Conservation (phyloP, 371 early-diverging fungal species). For the Dichotomocladium elegans region DNA sequence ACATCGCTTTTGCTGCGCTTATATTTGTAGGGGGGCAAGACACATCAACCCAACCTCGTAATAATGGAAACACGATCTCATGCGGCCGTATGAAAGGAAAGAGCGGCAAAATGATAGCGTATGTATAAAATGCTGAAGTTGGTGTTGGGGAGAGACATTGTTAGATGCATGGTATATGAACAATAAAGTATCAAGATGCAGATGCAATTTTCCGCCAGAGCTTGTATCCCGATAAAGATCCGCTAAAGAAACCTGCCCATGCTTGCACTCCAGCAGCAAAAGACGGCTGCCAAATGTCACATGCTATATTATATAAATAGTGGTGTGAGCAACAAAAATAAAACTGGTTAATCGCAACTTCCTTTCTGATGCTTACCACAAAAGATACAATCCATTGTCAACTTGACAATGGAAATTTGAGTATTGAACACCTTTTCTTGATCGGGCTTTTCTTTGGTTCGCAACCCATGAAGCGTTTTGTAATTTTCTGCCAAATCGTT, state of each 20-base stretch:
- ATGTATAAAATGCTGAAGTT: background rate
- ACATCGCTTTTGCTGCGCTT: too few relatives aligned
- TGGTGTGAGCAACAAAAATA: constrained; percentile 7
- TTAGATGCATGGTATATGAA: background rate
- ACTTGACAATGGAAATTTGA: constrained; percentile 49
- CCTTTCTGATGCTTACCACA: too few relatives aligned
- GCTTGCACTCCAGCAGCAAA: constrained; percentile 69
- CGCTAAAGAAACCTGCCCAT: constrained; percentile 67
- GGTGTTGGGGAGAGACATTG: too few relatives aligned
- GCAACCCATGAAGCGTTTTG: background rate
- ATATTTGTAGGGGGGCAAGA: background rate
- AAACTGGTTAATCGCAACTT: constrained; percentile 5
- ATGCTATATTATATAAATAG: constrained; percentile 44
- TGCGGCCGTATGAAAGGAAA: too few relatives aligned
- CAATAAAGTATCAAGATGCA: constrained; percentile 1
- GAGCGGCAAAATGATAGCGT: too few relatives aligned
- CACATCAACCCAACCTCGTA: background rate
- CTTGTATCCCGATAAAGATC: constrained; percentile 65
- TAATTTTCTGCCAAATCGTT: constrained; percentile 38
- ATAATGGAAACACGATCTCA: too few relatives aligned
- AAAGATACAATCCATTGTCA: constrained; percentile 59
- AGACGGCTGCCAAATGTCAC: constrained; percentile 62
- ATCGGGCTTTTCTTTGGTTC: constrained; percentile 4
- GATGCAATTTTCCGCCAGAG: constrained; percentile 45
- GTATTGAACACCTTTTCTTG: constrained; percentile 42